Evolutionary conservation across 164 flowering plant genomes (phyloP).

Genomic region (Macadamia tetraphylla): DNA sequence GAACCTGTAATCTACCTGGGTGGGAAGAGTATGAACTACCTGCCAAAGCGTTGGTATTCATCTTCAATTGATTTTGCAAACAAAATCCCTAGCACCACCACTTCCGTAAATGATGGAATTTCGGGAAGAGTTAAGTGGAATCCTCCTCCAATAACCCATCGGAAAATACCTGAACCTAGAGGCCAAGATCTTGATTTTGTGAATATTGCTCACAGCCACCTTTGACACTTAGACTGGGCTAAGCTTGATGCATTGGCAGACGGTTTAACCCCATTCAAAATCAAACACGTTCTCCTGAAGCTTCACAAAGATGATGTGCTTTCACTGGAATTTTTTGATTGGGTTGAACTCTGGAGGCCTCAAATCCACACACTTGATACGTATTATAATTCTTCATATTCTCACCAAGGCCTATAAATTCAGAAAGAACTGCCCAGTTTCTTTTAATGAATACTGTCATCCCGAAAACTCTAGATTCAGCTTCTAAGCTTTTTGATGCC

Average conservation of each 20-base stretch:
- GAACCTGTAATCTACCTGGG: no score
- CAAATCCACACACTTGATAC: slow-evolving; percentile 48
- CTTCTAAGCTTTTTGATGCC: slow-evolving; percentile 55
- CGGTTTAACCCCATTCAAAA: slow-evolving; percentile 49
- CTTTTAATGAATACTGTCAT: slow-evolving; percentile 37
- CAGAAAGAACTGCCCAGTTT: slow-evolving; percentile 45
- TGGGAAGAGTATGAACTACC: no score
- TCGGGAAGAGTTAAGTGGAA: slow-evolving; percentile 22
- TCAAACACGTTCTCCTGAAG: slow-evolving; percentile 63
- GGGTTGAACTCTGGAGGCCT: slow-evolving; percentile 48
- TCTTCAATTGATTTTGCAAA: slow-evolving; percentile 11
- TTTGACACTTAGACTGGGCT: slow-evolving; percentile 68
- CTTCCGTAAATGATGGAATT: slow-evolving; percentile 9
- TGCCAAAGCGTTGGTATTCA: slow-evolving; percentile 20
- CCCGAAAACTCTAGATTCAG: slow-evolving; percentile 31
- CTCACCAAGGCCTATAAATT: slow-evolving; percentile 66
- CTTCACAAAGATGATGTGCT: slow-evolving; percentile 61
- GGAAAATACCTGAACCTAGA: slow-evolving; percentile 57
- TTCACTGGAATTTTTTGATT: slow-evolving; percentile 70
- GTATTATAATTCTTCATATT: slow-evolving; percentile 59
- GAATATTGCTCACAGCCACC: slow-evolving; percentile 78
- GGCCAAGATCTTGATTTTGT: slow-evolving; percentile 85
- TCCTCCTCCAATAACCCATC: slow-evolving; percentile 62
- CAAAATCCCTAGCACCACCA: slow-evolving; percentile 2
- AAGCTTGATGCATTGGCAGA: slow-evolving; percentile 44